Evolutionary conservation across 495 filamentous ascomycete genomes (phyloP).

Genomic region (Sabuloglossum arenarium): DNA sequence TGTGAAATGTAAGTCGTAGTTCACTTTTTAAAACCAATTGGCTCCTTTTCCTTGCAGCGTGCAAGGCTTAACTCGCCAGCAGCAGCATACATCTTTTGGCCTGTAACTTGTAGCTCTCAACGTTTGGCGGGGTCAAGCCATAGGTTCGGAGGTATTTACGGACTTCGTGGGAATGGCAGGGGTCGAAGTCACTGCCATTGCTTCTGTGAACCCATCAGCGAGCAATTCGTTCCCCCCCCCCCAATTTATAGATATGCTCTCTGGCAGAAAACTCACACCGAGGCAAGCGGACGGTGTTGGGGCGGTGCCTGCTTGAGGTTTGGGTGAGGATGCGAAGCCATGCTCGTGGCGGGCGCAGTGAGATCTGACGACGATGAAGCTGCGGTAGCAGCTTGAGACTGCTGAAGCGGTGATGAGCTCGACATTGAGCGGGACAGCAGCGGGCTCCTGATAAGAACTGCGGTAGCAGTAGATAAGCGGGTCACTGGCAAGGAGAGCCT

Average conservation of each 20-base stretch:
- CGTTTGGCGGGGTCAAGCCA: slow-evolving; percentile 46
- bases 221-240: neutral
- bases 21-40: neutral
- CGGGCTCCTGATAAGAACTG: neutral
- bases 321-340: neutral
- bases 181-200: slow-evolving; percentile 20
- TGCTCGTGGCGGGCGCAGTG: neutral
- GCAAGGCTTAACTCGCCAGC: neutral
- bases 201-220: neutral
- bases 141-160: slow-evolving; percentile 50
- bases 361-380: neutral
- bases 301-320: neutral
- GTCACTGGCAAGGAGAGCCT: neutral
- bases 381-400: neutral
- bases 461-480: neutral
- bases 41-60: neutral
- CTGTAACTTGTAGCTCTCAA: slow-evolving; percentile 50
- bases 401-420: neutral
- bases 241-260: neutral
- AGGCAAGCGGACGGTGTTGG: neutral
- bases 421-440: neutral
- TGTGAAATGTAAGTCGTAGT: slow-evolving; percentile 10
- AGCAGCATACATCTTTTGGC: slow-evolving; percentile 38
- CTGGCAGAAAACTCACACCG: neutral
- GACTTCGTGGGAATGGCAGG: slow-evolving; percentile 38